Evolutionary conservation across 306 rosid genomes (phyloP), one percentile per base, ranked within the genome.

Genomic region (Argentina anserina): DNA sequence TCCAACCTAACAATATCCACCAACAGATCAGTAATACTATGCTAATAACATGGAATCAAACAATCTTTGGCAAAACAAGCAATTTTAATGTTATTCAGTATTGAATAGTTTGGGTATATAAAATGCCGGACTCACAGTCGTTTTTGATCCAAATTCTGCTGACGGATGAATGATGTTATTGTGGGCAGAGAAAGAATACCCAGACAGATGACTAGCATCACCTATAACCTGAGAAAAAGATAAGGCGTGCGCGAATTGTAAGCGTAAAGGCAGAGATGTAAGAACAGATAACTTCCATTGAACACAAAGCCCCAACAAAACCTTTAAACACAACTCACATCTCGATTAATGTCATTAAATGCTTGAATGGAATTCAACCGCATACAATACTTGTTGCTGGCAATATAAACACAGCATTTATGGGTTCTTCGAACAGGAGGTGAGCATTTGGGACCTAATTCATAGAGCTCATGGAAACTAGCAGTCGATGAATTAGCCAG

Each of bases 321-420:
- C 45, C n/a, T 79, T 17, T 59, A 40, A 75, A 58, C 49, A 59
- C n/a, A 70, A 84, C 99, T 91, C 81, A 95, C 99, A 63, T 95
- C 97, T 76, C 96, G 93, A 77, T 95, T 95, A 65, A 95, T 88
- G 87, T 95, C 97, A 31, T 77, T 78, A 83, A 85, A 95, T 65
- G 97, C 91, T 81, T 91, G 99, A 78, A 90, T 84, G 69, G 99
- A 95, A 85, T 84, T 90, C 79, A 95, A 80, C 80, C 97, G 91
- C 64, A 86, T 79, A 81, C 97, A 95, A 79, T 95, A 91, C 69
- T 84, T 91, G 77, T 83, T 87, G 76, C 78, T 76, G 65, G 97
- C 96, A 70, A 95, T 87, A 83, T 88, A 95, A 80, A 91, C 97
- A 69, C 99, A 95, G 76, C 99, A 95, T 82, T 95, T 95, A 84